These are phyloP conservation scores for Lathyrus aphaca DNA, from an alignment of 306 rosid species.

Conservation along the genomic window DNA sequence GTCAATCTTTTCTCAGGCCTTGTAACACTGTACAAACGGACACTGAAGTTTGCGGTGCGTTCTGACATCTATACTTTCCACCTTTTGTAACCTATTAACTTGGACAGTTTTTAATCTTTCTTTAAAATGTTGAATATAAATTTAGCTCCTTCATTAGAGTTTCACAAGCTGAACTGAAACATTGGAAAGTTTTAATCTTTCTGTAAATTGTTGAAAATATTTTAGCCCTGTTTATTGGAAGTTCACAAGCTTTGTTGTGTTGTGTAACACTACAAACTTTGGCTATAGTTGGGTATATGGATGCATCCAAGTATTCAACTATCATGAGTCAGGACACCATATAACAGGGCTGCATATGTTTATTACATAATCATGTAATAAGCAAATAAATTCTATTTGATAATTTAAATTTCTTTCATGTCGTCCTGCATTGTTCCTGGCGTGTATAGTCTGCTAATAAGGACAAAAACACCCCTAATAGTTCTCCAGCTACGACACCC, in stretches of 20 bases:
- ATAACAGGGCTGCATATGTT: slow-evolving; percentile 19
- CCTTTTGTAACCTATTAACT: not conserved
- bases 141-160: slow-evolving; percentile 26
- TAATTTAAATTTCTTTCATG: slow-evolving; percentile 18
- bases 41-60: slow-evolving; percentile 85
- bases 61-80: slow-evolving; percentile 33
- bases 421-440: slow-evolving; percentile 35
- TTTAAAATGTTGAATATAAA: slow-evolving; percentile 30
- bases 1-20: slow-evolving; percentile 91
- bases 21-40: slow-evolving; percentile 74
- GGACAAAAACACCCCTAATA: slow-evolving; percentile 65
- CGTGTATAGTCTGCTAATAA: slow-evolving; percentile 30
- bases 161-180: slow-evolving; percentile 16
- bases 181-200: slow-evolving; percentile 27
- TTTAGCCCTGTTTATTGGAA: not conserved
- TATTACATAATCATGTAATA: slow-evolving; percentile 21
- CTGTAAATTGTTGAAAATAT: slow-evolving; percentile 20
- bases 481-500: slow-evolving; percentile 47
- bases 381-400: slow-evolving; percentile 18
- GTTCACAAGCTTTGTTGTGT: too few species aligned
- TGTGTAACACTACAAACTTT: not conserved
- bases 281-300: too few species aligned
- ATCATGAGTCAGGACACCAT: slow-evolving; percentile 9
- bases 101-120: slow-evolving; percentile 30
- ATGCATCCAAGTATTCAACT: too few species aligned